Base-by-base conservation (phyloP, 768 basidiomycete genomes). In the Boletus rubescentipes region DNA sequence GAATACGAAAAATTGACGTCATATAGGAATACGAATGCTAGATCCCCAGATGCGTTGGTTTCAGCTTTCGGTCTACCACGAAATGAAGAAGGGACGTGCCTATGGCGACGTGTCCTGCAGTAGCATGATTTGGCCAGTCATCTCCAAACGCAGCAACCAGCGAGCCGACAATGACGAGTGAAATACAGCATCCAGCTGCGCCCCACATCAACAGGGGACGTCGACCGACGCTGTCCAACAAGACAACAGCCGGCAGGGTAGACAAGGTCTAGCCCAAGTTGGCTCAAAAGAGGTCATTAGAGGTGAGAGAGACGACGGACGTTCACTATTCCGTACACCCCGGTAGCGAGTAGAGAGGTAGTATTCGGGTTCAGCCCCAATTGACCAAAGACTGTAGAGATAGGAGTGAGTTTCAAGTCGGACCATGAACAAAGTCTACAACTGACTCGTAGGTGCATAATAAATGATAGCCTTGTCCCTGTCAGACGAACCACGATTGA, bases 301-400 rank as follows among this genome's bases (percentile, higher is more conserved):
- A 29, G 11, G 21, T 20, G 15, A 32, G 16, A 55, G 29, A 44
- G 3, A 26, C 9, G 4, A 57, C 61, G 36, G 42, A 63, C 64
- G 14, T 68, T 72, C 15, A 71, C 67, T 56, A 75, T 62, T 8
- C 75, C 76, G 18, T 68, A 74, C 20, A 75, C 72, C 12, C 75
- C 75, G 1, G 74, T 73, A n/a, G 76, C 75, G 10, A 77, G 58
- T 7, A 77, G 54, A 9, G 75, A 76, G 1, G 75, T 72, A 1
- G 75, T 76, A 35, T 68, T 73, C 0, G 69, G 70, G 20, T 73
- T 65, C 32, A 77, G 58, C n/a, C 73, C 74, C n/a, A 77, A 53
- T 49, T 74, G 72, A 46, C 69, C 63, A 50, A 77, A 76, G 35
- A 77, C 75, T 64, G 53, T n/a, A n/a, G 58, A 34, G 9, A 51